Evolutionary conservation across 805 yeast genomes (phyloP).

Genomic region (Kodamaea kakaduensis): DNA sequence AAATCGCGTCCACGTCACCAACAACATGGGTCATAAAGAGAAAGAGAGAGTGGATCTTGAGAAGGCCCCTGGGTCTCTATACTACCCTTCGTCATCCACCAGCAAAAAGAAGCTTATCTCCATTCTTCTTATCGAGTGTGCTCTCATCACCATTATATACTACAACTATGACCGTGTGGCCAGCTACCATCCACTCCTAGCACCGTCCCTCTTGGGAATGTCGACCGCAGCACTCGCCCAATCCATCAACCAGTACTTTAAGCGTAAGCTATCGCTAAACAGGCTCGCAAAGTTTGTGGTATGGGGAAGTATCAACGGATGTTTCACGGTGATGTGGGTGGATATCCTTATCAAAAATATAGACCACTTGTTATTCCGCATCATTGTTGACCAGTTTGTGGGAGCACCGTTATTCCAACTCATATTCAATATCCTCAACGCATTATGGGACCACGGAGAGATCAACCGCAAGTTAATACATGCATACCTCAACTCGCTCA

Average conservation of each 20-base stretch:
- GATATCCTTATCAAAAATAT: constrained; percentile 38
- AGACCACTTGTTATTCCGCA: constrained; percentile 34
- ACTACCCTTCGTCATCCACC: neutral
- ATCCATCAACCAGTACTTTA: constrained; percentile 34
- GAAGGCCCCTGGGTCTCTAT: constrained; percentile 8
- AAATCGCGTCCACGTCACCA: constrained; percentile 3
- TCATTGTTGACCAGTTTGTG: constrained; percentile 49
- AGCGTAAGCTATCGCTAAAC: constrained; percentile 28
- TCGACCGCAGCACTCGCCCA: constrained; percentile 42
- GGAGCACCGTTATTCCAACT: constrained; percentile 57
- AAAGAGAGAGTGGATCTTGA: constrained; percentile 8
- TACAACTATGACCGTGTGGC: constrained; percentile 25
- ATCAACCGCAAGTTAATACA: constrained; percentile 28
- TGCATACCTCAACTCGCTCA: constrained; percentile 45
- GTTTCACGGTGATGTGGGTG: constrained; percentile 53
- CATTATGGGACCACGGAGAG: constrained; percentile 54
- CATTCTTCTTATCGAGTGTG: constrained; percentile 24
- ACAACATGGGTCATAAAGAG: constrained; percentile 2
- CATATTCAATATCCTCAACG: constrained; percentile 43
- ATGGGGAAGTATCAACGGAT: constrained; percentile 63
- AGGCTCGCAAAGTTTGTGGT: constrained; percentile 44
- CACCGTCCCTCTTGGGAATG: constrained; percentile 37
- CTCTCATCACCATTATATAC: constrained; percentile 25
- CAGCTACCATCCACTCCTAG: constrained; percentile 25
- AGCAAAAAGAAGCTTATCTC: constrained; percentile 16